Percentiles rank a stretch among this genome's conserved stretches.
Evolutionary conservation across 164 flowering plant genomes (phyloP).

Genomic region (Santalum album): DNA sequence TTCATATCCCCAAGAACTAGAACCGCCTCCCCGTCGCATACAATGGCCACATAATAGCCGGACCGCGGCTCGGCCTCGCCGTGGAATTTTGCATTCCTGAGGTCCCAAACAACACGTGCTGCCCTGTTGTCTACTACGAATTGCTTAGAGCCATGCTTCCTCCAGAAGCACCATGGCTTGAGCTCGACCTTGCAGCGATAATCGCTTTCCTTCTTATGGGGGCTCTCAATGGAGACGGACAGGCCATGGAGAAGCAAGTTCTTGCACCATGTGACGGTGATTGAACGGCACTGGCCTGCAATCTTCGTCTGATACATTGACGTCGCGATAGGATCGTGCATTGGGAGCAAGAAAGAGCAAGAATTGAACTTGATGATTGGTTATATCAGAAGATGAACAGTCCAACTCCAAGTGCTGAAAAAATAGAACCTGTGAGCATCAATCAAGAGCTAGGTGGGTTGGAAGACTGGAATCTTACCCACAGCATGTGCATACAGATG

Average conservation of each 20-base stretch:
- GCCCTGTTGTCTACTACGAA: slow-evolving; percentile 29
- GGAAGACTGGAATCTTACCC: slow-evolving; percentile 6
- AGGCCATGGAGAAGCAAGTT: slow-evolving; percentile 45
- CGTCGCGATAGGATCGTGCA: neutral
- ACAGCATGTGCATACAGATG: slow-evolving; percentile 12
- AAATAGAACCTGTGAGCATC: no score
- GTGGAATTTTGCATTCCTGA: slow-evolving; percentile 40
- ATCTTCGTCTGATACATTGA: slow-evolving; percentile 39
- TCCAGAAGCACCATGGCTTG: slow-evolving; percentile 69
- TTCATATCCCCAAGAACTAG: slow-evolving; percentile 46
- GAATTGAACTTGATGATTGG: neutral
- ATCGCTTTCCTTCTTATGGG: slow-evolving; percentile 16
- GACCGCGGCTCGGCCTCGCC: slow-evolving; percentile 48
- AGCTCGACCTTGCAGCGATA: slow-evolving; percentile 45
- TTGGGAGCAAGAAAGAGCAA: neutral
- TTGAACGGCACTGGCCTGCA: slow-evolving; percentile 38
- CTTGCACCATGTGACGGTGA: slow-evolving; percentile 58
- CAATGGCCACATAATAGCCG: slow-evolving; percentile 48
- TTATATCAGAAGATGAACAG: no score
- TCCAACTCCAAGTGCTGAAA: no score
- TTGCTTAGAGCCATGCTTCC: slow-evolving; percentile 45
- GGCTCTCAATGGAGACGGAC: slow-evolving; percentile 38
- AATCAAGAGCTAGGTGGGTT: neutral
- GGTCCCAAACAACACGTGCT: slow-evolving; percentile 48
- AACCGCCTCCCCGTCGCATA: slow-evolving; percentile 43